phyloP scores from a whole-genome alignment of 179 eudicot genomes.

The Silene coronaria region DNA sequence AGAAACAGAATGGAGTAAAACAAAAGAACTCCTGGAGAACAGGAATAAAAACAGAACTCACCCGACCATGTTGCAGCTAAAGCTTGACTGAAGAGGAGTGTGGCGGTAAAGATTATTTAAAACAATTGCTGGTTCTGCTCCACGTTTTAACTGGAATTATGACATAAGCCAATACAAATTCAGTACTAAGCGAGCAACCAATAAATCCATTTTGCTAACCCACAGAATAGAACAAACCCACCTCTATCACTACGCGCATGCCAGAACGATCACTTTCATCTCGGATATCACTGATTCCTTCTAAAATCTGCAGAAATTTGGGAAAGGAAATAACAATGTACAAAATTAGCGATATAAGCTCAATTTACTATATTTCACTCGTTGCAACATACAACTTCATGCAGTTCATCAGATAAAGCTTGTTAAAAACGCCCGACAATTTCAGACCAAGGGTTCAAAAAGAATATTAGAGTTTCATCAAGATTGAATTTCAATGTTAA shows the following conservation, averaged over 20 bases:
- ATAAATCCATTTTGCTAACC: not conserved
- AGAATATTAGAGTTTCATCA: not conserved
- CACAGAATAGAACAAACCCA: constrained; percentile 18
- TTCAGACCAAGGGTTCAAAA: too few relatives aligned
- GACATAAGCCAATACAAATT: not conserved
- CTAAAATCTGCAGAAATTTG: constrained; percentile 45
- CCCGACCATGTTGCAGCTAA: constrained; percentile 99
- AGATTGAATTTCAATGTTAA: not conserved
- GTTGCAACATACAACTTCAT: not conserved
- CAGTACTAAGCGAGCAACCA: not conserved
- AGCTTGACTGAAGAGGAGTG: constrained; percentile 85
- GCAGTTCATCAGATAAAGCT: not conserved
- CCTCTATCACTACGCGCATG: constrained; percentile 98
- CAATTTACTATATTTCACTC: not conserved
- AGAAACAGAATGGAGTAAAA: not conserved
- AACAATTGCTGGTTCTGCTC: constrained; percentile 79
- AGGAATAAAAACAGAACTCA: constrained; percentile 31
- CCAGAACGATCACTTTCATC: constrained; percentile 99
- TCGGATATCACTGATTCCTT: constrained; percentile 94
- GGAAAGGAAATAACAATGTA: not conserved
- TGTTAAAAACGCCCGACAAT: not conserved
- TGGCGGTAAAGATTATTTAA: constrained; percentile 81
- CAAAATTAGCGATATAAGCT: not conserved
- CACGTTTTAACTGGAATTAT: constrained; percentile 73
- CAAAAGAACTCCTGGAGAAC: not conserved